phyloP scores from a whole-genome alignment of 2,329 filamentous ascomycete genomes.

The Alternaria conjuncta region DNA sequence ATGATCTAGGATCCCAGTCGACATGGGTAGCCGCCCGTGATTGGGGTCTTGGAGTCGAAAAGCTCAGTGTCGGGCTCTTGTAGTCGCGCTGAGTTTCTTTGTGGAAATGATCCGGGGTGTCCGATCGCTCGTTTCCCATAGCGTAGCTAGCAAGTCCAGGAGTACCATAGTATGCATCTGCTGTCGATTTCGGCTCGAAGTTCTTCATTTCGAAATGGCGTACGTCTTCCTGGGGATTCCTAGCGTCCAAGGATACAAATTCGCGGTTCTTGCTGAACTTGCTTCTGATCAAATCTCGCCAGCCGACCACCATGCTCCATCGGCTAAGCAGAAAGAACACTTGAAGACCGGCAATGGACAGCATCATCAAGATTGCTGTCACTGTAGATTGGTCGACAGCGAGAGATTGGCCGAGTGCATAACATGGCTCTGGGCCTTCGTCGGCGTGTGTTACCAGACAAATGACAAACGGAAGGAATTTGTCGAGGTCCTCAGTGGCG shows the following conservation, averaged over 20 bases:
- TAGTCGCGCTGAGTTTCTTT: conserved; percentile 49
- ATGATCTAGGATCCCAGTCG: conserved; percentile 47
- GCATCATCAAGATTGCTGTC: conserved; percentile 79
- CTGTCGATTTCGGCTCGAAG: conserved; percentile 37
- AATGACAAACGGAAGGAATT: conserved; percentile 69
- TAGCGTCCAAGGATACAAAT: conserved; percentile 89
- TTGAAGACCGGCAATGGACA: conserved; percentile 85
- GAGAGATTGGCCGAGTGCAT: conserved; percentile 64
- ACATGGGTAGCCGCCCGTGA: conserved; percentile 34
- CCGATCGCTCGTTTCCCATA: conserved; percentile 25
- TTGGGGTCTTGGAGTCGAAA: conserved; percentile 51
- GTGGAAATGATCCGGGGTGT: conserved; percentile 45
- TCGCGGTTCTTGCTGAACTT: conserved; percentile 68
- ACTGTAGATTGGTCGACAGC: conserved; percentile 79
- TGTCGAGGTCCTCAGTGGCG: conserved; percentile 61
- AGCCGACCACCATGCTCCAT: conserved; percentile 83
- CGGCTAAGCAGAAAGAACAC: conserved; percentile 81
- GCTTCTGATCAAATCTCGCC: conserved; percentile 69
- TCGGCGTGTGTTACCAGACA: conserved; percentile 69
- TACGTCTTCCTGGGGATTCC: conserved; percentile 39
- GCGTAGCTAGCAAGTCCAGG: conserved; percentile 31
- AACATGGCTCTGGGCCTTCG: conserved; percentile 71
- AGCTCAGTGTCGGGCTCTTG: conserved; percentile 48
- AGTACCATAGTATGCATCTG: conserved; percentile 31
- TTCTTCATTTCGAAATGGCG: conserved; percentile 47